Evolutionary conservation across 2,329 filamentous ascomycete genomes (phyloP), one percentile per base, ranked within the genome.

Genomic region (Aspergillus awamori): DNA sequence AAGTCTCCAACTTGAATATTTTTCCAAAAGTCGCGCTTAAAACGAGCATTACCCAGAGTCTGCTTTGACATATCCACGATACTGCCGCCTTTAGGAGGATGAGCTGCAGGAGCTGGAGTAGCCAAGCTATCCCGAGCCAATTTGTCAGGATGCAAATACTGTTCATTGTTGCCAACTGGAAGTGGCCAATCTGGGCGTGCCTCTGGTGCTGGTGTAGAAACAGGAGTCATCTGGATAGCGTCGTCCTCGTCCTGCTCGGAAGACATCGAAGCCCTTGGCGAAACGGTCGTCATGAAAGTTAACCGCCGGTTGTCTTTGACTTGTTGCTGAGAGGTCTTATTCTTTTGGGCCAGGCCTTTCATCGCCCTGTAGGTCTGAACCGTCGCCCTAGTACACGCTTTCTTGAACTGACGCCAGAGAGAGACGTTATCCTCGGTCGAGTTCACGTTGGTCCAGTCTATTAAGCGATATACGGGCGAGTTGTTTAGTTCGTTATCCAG

Each of bases 401-500:
- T 99, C 79, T 99, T 99, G 79, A 95, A 84, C 67, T 82, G 87
- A 70, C 95, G 89, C 95, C 95, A 99, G 28, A 86, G 43, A 1
- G 91, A 93, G 45, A 99, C 85, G 64, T 92, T 89, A 70, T 97
- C 94, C 67, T 93, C 91, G 41, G 90, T 87, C 13, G 93, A 92
- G 69, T 99, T 99, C 69, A 97, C 93, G 69, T 99, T 99, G 67
- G 89, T 85, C 89, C 91, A 98, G 64, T 93, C 89, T 11, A 92
- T 83, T 20, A 99, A 82, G 61, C 94, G 88, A 77, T 99, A 94
- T 8, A 98, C 92, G 0, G 93, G 91, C 2, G 95, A 95, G 74
- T 99, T 98, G 79, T 99, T 99, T 64, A 99, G 84, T 71, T 97
- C 91, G 66, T 89, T 96, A 74, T 99, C 95, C 47, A 97, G 87